A percentile compares a stretch with the other conserved stretches of the same genome.
Evolutionary conservation across 495 filamentous ascomycete genomes (phyloP).

Genomic region (Margaritispora aquatica): DNA sequence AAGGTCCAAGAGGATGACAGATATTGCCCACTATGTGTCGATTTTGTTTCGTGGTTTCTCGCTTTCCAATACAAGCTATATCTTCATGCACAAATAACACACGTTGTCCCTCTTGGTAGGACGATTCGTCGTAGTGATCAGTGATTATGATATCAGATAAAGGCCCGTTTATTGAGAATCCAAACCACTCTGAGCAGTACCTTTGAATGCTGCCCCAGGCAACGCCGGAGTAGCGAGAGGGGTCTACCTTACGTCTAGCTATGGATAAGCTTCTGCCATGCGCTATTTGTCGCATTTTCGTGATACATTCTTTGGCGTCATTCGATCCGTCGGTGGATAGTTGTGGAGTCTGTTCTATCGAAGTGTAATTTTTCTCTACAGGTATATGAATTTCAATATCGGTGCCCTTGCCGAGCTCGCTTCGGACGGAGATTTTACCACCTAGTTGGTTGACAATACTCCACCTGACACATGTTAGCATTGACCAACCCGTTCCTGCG

Average conservation of each 20-base stretch:
- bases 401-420: constrained; percentile 20
- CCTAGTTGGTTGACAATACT: constrained; percentile 55
- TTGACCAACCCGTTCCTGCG: neutral
- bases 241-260: neutral
- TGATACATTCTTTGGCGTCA: constrained; percentile 2
- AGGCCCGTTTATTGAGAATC: constrained; percentile 4
- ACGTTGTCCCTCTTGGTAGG: constrained; percentile 1
- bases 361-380: neutral
- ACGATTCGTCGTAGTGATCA: neutral
- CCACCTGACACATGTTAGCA: constrained; percentile 5
- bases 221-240: neutral
- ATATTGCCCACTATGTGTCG: constrained; percentile 3
- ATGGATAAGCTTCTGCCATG: constrained; percentile 1
- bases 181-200: constrained; percentile 18
- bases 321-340: constrained; percentile 36
- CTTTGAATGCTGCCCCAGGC: constrained; percentile 9
- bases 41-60: neutral
- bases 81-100: constrained; percentile 12
- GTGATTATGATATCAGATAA: constrained; percentile 13
- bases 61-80: constrained; percentile 1
- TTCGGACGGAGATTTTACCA: constrained; percentile 49
- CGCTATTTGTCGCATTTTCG: constrained; percentile 3
- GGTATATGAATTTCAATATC: constrained; percentile 15
- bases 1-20: constrained; percentile 18
- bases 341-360: neutral